Percentiles rank a stretch among this genome's conserved stretches.
Conservation (phyloP, 2,329 filamentous ascomycete species). For the Pyricularia grisea region DNA sequence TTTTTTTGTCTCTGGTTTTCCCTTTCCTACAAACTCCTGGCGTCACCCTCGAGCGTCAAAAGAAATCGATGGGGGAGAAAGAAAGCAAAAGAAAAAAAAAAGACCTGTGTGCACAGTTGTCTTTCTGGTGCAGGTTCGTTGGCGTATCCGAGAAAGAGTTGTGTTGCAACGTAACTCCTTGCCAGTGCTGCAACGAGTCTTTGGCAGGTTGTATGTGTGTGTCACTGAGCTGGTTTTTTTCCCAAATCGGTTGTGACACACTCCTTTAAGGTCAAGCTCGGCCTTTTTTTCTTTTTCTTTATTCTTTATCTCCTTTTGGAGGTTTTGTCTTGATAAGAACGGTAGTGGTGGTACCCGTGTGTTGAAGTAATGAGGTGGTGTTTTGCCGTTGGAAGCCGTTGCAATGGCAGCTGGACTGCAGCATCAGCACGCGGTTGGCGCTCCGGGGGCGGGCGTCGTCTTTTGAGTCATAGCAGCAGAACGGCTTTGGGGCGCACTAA, state of each 20-base stretch:
- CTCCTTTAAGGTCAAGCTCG: neutral
- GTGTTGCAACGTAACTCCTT: neutral
- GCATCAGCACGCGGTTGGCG: neutral
- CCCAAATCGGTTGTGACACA: neutral
- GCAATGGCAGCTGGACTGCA: neutral
- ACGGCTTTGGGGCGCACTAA: neutral
- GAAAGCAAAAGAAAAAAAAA: no score
- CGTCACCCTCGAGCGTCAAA: neutral
- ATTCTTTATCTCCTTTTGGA: neutral
- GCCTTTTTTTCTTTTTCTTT: neutral
- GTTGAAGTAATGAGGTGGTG: neutral
- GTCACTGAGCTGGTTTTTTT: neutral
- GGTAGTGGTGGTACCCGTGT: neutral
- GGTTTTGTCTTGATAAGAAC: no score
- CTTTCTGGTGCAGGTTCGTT: neutral
- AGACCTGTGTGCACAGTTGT: neutral
- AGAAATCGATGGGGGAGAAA: neutral
- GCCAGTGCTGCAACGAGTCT: neutral
- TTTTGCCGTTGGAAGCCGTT: slow-evolving; percentile 2
- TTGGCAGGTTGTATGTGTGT: neutral
- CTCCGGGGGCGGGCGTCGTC: neutral
- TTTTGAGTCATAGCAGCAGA: slow-evolving; percentile 4
- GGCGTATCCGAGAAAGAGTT: neutral
- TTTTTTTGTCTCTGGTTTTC: neutral
- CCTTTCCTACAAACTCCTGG: neutral